Conservation (phyloP, 2,329 filamentous ascomycete genomes). For the Onygenales sp. region DNA sequence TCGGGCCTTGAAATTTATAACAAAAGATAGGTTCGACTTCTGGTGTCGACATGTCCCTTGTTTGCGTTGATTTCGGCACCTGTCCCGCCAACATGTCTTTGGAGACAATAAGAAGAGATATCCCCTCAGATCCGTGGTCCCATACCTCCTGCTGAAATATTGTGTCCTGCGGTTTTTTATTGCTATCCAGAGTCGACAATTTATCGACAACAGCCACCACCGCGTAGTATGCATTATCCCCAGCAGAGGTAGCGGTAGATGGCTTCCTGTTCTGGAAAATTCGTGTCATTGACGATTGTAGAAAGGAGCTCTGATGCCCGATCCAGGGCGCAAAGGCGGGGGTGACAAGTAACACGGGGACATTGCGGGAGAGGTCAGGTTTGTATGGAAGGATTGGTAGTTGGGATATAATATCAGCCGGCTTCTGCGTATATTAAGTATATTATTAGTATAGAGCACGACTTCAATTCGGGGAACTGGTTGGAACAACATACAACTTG, state of each 20-base stretch:
- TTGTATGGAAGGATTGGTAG: slow-evolving; percentile 13
- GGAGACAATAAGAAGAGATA: slow-evolving; percentile 24
- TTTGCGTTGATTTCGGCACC: slow-evolving; percentile 17
- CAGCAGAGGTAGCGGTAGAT: slow-evolving; percentile 4
- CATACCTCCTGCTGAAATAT: neutral
- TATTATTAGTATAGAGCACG: neutral
- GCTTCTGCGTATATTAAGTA: neutral
- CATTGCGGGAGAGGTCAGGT: slow-evolving; percentile 11
- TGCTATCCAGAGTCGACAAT: slow-evolving; percentile 17
- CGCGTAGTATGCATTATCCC: slow-evolving; percentile 14
- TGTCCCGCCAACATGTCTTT: slow-evolving; percentile 21
- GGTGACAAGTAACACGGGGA: slow-evolving; percentile 28
- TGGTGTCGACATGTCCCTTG: slow-evolving; percentile 20
- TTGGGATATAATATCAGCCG: slow-evolving; percentile 21
- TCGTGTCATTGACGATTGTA: slow-evolving; percentile 21
- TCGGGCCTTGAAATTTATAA: slow-evolving; percentile 16
- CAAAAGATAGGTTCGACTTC: slow-evolving; percentile 22
- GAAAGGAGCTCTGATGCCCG: slow-evolving; percentile 21
- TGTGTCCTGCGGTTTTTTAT: too few species aligned
- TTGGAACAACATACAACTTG: neutral
- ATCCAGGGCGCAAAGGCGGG: slow-evolving; percentile 29
- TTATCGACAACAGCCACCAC: slow-evolving; percentile 29
- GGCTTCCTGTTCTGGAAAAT: slow-evolving; percentile 14
- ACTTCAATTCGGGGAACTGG: neutral
- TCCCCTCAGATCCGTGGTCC: slow-evolving; percentile 21